Percentiles rank a stretch among this genome's conserved stretches.
Conservation (phyloP, 331 rosid species). For the Acacia concinna region DNA sequence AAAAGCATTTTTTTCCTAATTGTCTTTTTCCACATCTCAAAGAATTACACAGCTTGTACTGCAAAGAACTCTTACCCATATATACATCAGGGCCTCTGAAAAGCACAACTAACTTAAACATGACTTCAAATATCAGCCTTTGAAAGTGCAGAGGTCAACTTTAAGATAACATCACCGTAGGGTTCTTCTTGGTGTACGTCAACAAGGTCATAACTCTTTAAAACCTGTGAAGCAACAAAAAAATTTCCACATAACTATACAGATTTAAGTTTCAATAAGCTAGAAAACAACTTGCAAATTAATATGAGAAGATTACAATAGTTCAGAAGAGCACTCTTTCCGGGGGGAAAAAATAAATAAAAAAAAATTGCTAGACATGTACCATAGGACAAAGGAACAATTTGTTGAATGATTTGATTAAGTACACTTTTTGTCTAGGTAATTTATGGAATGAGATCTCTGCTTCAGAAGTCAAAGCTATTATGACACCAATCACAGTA, state of each 20-base stretch:
- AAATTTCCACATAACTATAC: neutral
- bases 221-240: constrained; percentile 13
- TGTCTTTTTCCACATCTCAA: neutral
- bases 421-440: neutral
- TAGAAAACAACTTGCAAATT: neutral
- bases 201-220: constrained; percentile 16
- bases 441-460: neutral
- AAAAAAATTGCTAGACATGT: no score
- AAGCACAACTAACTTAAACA: neutral
- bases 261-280: neutral
- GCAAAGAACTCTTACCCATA: constrained; percentile 38
- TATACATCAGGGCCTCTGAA: constrained; percentile 27
- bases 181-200: constrained; percentile 73
- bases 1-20: neutral
- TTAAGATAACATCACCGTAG: constrained; percentile 64
- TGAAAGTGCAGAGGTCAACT: constrained; percentile 37
- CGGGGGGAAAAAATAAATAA: neutral
- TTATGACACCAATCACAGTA: neutral
- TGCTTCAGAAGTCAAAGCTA: neutral
- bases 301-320: neutral
- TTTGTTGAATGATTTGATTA: neutral
- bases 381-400: neutral
- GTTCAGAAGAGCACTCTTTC: neutral
- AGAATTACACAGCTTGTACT: neutral
- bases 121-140: constrained; percentile 37